Evolutionary conservation across 352 stramenopile species (phyloP), one percentile per base, ranked within the genome.

Genomic region (Pythium monospermum): DNA sequence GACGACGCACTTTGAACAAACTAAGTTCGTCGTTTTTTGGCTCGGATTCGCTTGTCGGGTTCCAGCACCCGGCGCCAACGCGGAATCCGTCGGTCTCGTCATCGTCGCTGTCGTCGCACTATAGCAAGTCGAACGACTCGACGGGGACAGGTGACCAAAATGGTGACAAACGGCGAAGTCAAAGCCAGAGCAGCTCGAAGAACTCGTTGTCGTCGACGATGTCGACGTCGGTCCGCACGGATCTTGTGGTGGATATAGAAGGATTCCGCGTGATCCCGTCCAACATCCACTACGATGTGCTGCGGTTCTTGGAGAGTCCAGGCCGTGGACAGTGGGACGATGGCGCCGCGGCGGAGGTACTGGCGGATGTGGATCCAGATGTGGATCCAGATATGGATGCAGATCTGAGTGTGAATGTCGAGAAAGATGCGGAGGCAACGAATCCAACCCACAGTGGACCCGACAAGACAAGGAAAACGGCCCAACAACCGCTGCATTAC

Each of bases 231-330:
- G 42, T 53, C 8, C 40, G 67, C 33, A 87, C 86, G 39, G 74
- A 92, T 39, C 31, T 92, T 19, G 71, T 75, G 18, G 47, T 91
- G 37, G 81, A 91, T 59, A 49, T 92, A 23, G 66, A 82, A 18
- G 78, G 78, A 13, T 90, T 92, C 30, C 83, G 79, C 31, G 66
- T 92, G 6, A 90, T 89, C 21, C 77, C 82, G 30, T 90, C 78
- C 3, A 92, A 89, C 52, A 90, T 92, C 27, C 75, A 87, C 47
- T 87, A 86, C 46, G 75, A 92, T 47, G 61, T 90, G 13, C 45
- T 89, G 44, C 65, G 71, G 15, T 92, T 92, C 56, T 58, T 92
- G 26, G 76, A 80, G n/a, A 63, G 46, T 12, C 59, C 62, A 21
- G 46, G 62, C 13, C 57, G 50, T 28, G 30, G 32, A 21, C 22